These are phyloP conservation scores for Debaryomycetaceae sp. DNA, from an alignment of 1,139 yeast species.

Conservation along the genomic window DNA sequence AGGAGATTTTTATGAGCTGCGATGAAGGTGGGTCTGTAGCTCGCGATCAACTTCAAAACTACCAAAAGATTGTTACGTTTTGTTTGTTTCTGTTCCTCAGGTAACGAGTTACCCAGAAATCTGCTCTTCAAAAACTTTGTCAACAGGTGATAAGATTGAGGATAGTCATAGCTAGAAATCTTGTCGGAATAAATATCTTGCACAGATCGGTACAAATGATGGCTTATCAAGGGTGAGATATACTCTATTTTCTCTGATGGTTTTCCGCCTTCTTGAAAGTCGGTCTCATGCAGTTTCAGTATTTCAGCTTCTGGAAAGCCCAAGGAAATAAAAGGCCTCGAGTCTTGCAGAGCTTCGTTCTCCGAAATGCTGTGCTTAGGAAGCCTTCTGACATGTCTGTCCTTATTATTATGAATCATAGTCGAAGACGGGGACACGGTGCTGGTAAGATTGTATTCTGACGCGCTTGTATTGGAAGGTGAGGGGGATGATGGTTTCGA, in stretches of 20 bases:
- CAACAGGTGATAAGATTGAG: conserved; percentile 62
- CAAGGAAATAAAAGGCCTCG: conserved; percentile 43
- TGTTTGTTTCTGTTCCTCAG: conserved; percentile 26
- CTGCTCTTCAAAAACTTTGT: conserved; percentile 53
- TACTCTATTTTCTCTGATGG: conserved; percentile 19
- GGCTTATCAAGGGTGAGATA: conserved; percentile 54
- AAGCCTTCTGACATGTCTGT: conserved; percentile 6
- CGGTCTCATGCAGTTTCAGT: neutral
- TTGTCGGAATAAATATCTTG: conserved; percentile 60
- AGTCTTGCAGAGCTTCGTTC: conserved; percentile 18
- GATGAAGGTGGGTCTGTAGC: conserved; percentile 68
- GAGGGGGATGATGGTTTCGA: conserved; percentile 54
- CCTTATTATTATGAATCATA: conserved; percentile 11
- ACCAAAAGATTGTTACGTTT: conserved; percentile 48
- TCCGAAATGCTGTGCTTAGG: neutral
- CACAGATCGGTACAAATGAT: conserved; percentile 60
- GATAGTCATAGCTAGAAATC: conserved; percentile 61
- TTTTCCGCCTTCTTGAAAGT: conserved; percentile 1
- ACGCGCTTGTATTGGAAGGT: conserved; percentile 28
- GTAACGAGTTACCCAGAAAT: conserved; percentile 41
- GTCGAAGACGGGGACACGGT: conserved; percentile 14
- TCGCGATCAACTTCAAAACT: conserved; percentile 63
- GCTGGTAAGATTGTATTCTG: conserved; percentile 16
- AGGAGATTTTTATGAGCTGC: conserved; percentile 64
- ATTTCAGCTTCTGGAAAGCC: conserved; percentile 22